Evolutionary conservation across 768 basidiomycete genomes (phyloP), one percentile per base, ranked within the genome.

Genomic region (Xerocomus spinulosus): DNA sequence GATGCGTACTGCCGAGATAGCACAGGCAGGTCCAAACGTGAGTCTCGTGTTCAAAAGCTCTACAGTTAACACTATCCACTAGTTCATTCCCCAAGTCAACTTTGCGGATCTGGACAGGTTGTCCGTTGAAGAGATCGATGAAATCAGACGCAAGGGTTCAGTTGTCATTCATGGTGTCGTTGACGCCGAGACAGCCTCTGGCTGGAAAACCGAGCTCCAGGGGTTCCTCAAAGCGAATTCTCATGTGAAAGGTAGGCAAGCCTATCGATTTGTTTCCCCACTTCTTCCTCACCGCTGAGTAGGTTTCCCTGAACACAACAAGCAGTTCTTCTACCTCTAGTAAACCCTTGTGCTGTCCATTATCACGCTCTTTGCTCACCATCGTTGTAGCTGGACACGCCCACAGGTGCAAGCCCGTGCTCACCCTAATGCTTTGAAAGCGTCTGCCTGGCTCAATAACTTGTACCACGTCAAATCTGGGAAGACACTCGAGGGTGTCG

Each of bases 301-400:
- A 83, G 81, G 82, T 15, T 45, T 72, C 26, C 82, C 84, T 0
- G 71, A 51, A 5, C 54, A 73, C n/a, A 67, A 87, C 54, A 85
- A 82, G 43, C 85, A 87, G 55, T 85, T 88, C 66, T 87, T 83
- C 66, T 69, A 80, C 57, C 76, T 87, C 41, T 87, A 86, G 85
- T 84, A 54, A 44, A 78, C 70, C 3, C 2, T 8, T 43, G 34
- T 30, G 13, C 10, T 9, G 9, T 5, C n/a, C 0, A 21, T 33
- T 5, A 9, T 21, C 4, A 18, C 2, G 2, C 10, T 20, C 33
- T 43, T 34, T 44, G 25, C 33, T 30, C 17, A 46, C 24, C 13
- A 5, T 8, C 2, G 6, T 23, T 50, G 21, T 28, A 76, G 75
- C 61, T 77, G 75, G 75, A 71, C 75, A 10, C 66, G 60, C 29